Evolutionary conservation across 257 asterid genomes (phyloP), one percentile per base, ranked within the genome.

Genomic region (Solanum peruvianum): DNA sequence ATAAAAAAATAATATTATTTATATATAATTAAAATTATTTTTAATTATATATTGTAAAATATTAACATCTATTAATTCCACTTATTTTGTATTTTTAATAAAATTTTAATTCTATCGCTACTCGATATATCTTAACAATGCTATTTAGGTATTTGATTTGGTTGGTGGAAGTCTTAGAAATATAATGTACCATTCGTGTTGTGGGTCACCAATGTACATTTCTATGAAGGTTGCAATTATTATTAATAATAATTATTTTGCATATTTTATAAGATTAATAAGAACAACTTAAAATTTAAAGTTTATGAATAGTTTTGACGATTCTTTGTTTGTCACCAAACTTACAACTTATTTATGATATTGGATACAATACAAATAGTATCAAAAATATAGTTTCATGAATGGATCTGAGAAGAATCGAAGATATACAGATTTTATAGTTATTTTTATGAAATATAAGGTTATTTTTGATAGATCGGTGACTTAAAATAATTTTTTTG

Each of bases 401-500:
- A 62, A 14, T 11, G 0, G 7, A 10, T 23, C 12, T 11, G 1
- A 0, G 2, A 11, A 62, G 12, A 9, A 0, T 10, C 0, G 3
- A 6, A 62, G 8, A 56, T 7, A 18, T 56, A 7, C 1, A 56
- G 7, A 56, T 56, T 18, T 52, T 18, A 18, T 52, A 6, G 18
- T 5, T 18, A 52, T 52, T 0, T 56, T 56, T 56, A 1, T 56
- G 4, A 0, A 18, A 18, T 7, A 45, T 4, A 62, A 1, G 0
- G 2, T 62, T 62, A 0, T 23, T 23, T n/a, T 2, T 2, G 1
- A n/a, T 62, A n/a, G 31, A 62, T 1, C 0, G 1, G 1, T 23
- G 29, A 23, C 70, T 62, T 1, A 11, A n/a, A 62, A 4, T 2
- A n/a, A 62, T 2, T 0, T 0, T 10, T 62, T 12, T 10, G 0